Evolutionary conservation across 164 flowering plant species (phyloP).

Genomic region (Magnolia changhungtana): DNA sequence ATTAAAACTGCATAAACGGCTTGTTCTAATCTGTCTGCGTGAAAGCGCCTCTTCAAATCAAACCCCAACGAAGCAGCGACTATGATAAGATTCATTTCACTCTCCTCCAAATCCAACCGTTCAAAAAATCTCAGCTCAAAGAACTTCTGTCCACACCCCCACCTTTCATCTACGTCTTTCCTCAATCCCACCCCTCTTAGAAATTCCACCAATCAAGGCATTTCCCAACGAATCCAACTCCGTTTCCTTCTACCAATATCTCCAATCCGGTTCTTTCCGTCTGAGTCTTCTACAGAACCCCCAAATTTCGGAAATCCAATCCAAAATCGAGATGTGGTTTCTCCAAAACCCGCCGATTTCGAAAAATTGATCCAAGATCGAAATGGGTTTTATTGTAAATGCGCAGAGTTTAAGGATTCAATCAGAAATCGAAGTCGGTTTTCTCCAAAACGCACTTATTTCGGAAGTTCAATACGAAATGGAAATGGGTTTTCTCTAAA

Average conservation of each 20-base stretch:
- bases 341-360: constrained; percentile 10
- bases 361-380: constrained; percentile 9
- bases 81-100: constrained; percentile 29
- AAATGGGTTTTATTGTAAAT: constrained; percentile 16
- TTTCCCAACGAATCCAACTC: background rate
- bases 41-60: background rate
- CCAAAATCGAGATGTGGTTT: constrained; percentile 21
- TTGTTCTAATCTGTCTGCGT: background rate
- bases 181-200: background rate
- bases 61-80: background rate
- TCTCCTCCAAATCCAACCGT: constrained; percentile 22
- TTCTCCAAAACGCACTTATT: background rate
- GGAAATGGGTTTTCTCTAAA: constrained; percentile 20
- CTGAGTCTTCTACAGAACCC: constrained; percentile 22
- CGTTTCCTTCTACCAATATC: constrained; percentile 1
- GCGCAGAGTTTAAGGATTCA: background rate
- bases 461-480: background rate
- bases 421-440: constrained; percentile 10
- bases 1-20: background rate
- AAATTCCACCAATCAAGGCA: background rate
- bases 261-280: background rate
- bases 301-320: constrained; percentile 4
- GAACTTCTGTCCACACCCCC: background rate
- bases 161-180: constrained; percentile 1
- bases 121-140: constrained; percentile 4